Conservation (phyloP, 495 filamentous ascomycete genomes). For the Geoglossum glabrum region DNA sequence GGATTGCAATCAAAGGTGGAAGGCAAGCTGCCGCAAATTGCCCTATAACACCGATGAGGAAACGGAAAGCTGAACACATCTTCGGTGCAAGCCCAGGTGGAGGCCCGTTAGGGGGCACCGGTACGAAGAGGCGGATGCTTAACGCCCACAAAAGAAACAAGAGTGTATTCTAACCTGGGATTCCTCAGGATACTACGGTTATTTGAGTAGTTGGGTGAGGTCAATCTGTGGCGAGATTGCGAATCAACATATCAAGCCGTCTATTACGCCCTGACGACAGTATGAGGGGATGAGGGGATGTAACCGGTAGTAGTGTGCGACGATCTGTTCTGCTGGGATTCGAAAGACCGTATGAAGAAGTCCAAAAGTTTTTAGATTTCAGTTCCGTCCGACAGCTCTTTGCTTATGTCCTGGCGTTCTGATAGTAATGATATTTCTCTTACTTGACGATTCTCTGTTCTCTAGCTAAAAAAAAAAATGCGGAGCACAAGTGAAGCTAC, state of each 20-base stretch:
- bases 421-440: no score
- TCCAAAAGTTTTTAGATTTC: background rate
- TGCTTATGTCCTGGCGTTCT: background rate
- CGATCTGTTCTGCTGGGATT: background rate
- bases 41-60: conserved; percentile 31
- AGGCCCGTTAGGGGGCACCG: background rate
- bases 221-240: background rate
- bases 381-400: background rate
- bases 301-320: background rate
- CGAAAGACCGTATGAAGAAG: background rate
- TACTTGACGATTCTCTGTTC: no score
- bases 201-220: background rate
- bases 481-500: no score
- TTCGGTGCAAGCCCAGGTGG: background rate
- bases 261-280: background rate
- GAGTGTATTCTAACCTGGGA: background rate
- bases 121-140: background rate
- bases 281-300: background rate
- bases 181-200: background rate
- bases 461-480: no score
- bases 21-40: conserved; percentile 32
- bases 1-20: conserved; percentile 33
- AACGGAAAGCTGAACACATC: conserved; percentile 24
- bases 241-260: background rate
- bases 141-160: background rate